Evolutionary conservation across 1,284 basidiomycete genomes (phyloP).

Genomic region (Cystobasidium slooffiae): DNA sequence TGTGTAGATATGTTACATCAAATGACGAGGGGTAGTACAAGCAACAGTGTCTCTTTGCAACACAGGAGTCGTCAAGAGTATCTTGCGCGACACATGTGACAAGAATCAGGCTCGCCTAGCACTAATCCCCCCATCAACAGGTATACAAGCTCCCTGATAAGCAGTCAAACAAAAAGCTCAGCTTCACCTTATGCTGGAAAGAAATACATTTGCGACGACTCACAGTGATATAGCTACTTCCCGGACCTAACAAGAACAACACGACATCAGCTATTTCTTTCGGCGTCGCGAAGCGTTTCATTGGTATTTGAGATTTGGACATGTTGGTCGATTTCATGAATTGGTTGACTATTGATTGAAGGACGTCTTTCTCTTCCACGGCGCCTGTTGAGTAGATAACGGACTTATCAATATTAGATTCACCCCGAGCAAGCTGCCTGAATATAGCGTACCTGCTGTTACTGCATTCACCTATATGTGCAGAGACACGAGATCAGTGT

Average conservation of each 20-base stretch:
- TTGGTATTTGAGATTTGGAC: slow-evolving; percentile 33
- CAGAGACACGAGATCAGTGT: too few relatives aligned
- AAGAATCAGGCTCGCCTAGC: slow-evolving; percentile 16
- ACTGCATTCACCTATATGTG: slow-evolving; percentile 24
- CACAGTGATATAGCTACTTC: slow-evolving; percentile 42
- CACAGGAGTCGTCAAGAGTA: not conserved
- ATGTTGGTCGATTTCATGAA: slow-evolving; percentile 31
- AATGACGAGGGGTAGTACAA: not conserved
- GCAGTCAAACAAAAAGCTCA: not conserved
- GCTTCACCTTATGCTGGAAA: not conserved
- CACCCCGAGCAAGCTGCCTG: not conserved
- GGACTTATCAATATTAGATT: not conserved
- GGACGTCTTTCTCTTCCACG: slow-evolving; percentile 17
- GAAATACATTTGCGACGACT: not conserved
- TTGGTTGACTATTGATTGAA: slow-evolving; percentile 27
- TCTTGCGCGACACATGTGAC: not conserved
- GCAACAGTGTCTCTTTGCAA: not conserved
- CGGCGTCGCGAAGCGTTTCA: slow-evolving; percentile 26
- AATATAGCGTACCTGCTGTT: slow-evolving; percentile 10
- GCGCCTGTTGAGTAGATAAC: slow-evolving; percentile 8
- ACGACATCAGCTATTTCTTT: slow-evolving; percentile 37
- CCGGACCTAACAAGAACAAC: slow-evolving; percentile 20
- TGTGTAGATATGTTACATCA: not conserved
- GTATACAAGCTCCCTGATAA: slow-evolving; percentile 29
- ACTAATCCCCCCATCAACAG: slow-evolving; percentile 38